phyloP scores from a whole-genome alignment of 768 basidiomycete genomes.

The Kwoniella heveanensis region DNA sequence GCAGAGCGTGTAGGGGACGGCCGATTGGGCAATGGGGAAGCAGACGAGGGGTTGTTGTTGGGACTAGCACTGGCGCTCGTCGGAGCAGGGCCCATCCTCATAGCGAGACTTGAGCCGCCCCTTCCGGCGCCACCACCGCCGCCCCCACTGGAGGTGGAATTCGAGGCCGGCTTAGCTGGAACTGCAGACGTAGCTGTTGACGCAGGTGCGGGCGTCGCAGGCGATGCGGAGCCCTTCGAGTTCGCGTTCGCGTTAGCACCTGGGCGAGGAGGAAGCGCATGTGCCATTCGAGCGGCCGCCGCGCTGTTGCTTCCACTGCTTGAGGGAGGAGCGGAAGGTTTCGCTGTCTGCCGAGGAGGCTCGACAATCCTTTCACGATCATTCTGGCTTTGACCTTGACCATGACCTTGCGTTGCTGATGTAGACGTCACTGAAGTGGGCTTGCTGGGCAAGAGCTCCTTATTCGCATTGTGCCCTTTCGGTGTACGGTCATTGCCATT shows the following conservation, averaged over 20 bases:
- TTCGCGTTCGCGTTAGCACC: neutral
- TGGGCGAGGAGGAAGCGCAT: conserved; percentile 30
- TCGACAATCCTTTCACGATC: conserved; percentile 40
- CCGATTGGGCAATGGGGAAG: neutral
- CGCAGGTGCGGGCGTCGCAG: neutral
- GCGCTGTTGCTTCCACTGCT: neutral
- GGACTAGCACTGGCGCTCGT: neutral
- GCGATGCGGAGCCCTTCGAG: conserved; percentile 8
- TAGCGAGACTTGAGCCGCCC: conserved; percentile 18
- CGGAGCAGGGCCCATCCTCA: conserved; percentile 30
- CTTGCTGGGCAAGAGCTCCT: conserved; percentile 27
- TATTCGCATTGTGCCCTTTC: conserved; percentile 26
- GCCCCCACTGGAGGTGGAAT: neutral
- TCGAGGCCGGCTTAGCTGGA: neutral
- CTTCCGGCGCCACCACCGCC: neutral
- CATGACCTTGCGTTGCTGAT: neutral
- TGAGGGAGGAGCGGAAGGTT: conserved; percentile 26
- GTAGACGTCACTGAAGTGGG: neutral
- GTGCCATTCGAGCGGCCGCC: conserved; percentile 9
- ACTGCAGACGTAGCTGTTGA: neutral
- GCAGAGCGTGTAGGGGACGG: neutral
- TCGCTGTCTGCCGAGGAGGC: conserved; percentile 25
- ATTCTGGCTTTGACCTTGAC: neutral
- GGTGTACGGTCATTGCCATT: conserved; percentile 33
- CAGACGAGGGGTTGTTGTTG: neutral